phyloP scores from a whole-genome alignment of 192 early-diverging fungal genomes.

The Thamnidium elegans region DNA sequence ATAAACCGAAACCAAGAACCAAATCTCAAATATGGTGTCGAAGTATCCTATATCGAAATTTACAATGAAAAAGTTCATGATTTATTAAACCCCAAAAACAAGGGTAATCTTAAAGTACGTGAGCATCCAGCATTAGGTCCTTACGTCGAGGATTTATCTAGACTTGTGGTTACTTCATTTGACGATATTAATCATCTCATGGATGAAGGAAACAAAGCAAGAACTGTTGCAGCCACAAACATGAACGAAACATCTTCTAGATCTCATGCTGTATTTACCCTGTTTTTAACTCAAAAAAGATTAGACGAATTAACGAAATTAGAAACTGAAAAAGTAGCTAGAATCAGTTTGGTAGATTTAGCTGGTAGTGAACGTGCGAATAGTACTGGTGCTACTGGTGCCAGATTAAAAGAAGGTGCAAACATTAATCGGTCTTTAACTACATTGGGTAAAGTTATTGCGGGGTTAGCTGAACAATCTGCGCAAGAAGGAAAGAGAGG shows the following conservation, averaged over 20 bases:
- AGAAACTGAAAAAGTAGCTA: constrained; percentile 70
- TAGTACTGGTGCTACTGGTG: constrained; percentile 80
- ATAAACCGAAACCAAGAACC: constrained; percentile 48
- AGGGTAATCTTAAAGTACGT: constrained; percentile 76
- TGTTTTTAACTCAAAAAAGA: constrained; percentile 67
- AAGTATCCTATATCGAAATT: constrained; percentile 91
- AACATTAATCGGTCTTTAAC: constrained; percentile 94
- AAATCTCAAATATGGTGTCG: constrained; percentile 57
- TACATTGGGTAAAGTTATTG: constrained; percentile 92
- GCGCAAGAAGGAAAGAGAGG: constrained; percentile 36
- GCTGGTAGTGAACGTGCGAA: constrained; percentile 92
- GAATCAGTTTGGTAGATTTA: constrained; percentile 88
- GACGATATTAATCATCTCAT: constrained; percentile 70
- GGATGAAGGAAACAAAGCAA: constrained; percentile 79
- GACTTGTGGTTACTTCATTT: constrained; percentile 75
- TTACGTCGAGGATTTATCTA: constrained; percentile 90
- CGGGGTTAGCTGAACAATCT: constrained; percentile 75
- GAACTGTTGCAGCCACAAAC: constrained; percentile 88
- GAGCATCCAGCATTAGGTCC: constrained; percentile 79
- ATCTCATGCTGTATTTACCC: constrained; percentile 83
- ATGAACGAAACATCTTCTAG: constrained; percentile 93
- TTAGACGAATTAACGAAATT: constrained; percentile 48
- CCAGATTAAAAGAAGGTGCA: constrained; percentile 85
- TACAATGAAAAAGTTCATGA: constrained; percentile 85
- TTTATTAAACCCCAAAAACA: constrained; percentile 71